A percentile compares a stretch with the other conserved stretches of the same genome.
These are phyloP conservation scores for Zygosaccharomyces bisporus DNA, from an alignment of 805 yeast genomes.

Conservation along the genomic window DNA sequence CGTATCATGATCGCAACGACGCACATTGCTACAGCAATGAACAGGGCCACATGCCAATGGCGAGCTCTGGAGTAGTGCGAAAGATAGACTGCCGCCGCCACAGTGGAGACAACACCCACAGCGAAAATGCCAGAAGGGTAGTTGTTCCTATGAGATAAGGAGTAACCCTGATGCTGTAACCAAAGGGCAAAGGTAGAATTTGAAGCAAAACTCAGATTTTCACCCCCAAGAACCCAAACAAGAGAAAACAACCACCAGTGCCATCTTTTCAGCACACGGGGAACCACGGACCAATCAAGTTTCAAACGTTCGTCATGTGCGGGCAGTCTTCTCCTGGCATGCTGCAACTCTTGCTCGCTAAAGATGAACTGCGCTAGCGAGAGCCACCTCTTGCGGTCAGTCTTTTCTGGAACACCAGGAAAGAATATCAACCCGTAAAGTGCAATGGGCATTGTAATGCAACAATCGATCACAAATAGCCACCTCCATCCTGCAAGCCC, in stretches of 20 bases:
- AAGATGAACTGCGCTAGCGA: constrained; percentile 38
- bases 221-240: constrained; percentile 51
- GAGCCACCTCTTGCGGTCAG: constrained; percentile 14
- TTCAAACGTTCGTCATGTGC: constrained; percentile 38
- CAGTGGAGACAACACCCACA: constrained; percentile 47
- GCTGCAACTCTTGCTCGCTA: constrained; percentile 39
- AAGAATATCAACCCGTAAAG: constrained; percentile 54
- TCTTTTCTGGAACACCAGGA: constrained; percentile 54
- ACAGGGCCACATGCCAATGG: constrained; percentile 51
- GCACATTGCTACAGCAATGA: constrained; percentile 43
- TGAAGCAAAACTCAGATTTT: constrained; percentile 44
- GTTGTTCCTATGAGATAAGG: constrained; percentile 46
- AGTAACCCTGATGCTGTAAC: constrained; percentile 41
- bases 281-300: constrained; percentile 40
- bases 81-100: constrained; percentile 43
- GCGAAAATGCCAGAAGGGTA: constrained; percentile 54
- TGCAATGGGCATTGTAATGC: constrained; percentile 55
- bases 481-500: constrained; percentile 64
- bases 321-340: constrained; percentile 44
- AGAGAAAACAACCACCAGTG: constrained; percentile 53
- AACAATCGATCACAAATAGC: constrained; percentile 61
- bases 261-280: constrained; percentile 50
- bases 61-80: constrained; percentile 41
- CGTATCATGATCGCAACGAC: constrained; percentile 47
- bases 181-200: constrained; percentile 48